These are phyloP conservation scores for Abrus precatorius DNA, from an alignment of 306 rosid species.

Conservation along the genomic window DNA sequence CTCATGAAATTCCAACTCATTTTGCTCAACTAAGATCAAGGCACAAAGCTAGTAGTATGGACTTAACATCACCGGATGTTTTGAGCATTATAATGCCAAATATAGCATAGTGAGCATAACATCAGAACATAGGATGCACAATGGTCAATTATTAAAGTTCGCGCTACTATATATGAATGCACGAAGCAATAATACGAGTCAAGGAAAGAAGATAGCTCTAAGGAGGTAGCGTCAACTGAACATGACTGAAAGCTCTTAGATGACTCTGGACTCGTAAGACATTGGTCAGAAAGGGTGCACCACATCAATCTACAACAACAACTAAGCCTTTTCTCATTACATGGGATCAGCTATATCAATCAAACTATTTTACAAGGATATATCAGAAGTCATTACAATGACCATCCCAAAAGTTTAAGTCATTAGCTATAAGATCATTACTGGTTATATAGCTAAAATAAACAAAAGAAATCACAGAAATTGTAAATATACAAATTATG, in stretches of 20 bases:
- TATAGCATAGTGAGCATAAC: not conserved
- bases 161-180: no score
- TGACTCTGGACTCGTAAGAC: not conserved
- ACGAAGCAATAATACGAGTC: not conserved
- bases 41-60: not conserved
- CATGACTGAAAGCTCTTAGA: not conserved
- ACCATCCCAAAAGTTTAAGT: conserved; percentile 1
- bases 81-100: not conserved
- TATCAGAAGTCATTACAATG: not conserved
- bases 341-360: not conserved
- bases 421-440: not conserved
- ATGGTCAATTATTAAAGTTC: not conserved
- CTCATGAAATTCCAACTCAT: conserved; percentile 17
- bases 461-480: conserved; percentile 1
- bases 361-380: not conserved
- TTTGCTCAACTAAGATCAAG: not conserved
- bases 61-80: conserved; percentile 16
- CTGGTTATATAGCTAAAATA: not conserved
- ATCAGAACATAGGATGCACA: not conserved
- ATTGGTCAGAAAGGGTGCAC: not conserved
- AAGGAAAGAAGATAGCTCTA: not conserved
- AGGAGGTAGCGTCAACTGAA: not conserved
- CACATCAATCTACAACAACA: not conserved
- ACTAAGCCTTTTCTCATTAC: not conserved
- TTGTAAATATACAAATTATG: not conserved